phyloP scores from a whole-genome alignment of 257 asterid species.

The Solanum paucissectum region DNA sequence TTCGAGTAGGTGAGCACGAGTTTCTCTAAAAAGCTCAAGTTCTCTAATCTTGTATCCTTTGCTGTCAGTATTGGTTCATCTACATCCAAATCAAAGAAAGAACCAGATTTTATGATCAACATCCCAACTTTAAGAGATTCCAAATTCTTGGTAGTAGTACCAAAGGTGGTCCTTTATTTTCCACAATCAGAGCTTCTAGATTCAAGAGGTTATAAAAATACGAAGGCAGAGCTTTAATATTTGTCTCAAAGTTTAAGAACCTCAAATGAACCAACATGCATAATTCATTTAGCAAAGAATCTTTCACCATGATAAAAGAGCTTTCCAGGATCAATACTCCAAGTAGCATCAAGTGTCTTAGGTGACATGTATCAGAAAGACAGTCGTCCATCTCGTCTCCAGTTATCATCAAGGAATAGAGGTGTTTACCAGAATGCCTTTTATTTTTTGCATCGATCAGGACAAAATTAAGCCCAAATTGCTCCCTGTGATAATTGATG shows the following conservation, averaged over 20 bases:
- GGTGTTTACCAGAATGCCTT: not conserved
- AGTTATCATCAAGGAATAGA: too few relatives aligned
- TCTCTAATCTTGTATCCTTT: not conserved
- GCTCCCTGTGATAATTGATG: not conserved
- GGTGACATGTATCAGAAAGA: not conserved
- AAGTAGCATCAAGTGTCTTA: not conserved
- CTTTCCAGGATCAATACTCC: not conserved
- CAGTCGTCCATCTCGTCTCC: not conserved
- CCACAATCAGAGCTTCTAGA: not conserved
- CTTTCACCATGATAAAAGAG: not conserved
- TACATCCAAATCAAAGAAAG: not conserved
- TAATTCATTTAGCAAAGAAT: not conserved
- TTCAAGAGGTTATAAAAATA: not conserved
- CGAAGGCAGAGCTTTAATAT: not conserved
- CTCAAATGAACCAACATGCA: not conserved
- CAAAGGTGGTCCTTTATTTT: not conserved
- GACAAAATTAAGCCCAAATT: not conserved
- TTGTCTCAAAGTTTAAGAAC: not conserved
- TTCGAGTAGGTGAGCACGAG: too few relatives aligned
- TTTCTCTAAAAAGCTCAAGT: not conserved
- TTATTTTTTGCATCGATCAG: not conserved
- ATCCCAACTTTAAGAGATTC: not conserved
- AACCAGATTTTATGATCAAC: not conserved
- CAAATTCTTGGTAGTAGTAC: not conserved
- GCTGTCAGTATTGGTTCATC: not conserved